Evolutionary conservation across 2,329 filamentous ascomycete species (phyloP), one percentile per base, ranked within the genome.

Genomic region (Metarhizium anisopliae): DNA sequence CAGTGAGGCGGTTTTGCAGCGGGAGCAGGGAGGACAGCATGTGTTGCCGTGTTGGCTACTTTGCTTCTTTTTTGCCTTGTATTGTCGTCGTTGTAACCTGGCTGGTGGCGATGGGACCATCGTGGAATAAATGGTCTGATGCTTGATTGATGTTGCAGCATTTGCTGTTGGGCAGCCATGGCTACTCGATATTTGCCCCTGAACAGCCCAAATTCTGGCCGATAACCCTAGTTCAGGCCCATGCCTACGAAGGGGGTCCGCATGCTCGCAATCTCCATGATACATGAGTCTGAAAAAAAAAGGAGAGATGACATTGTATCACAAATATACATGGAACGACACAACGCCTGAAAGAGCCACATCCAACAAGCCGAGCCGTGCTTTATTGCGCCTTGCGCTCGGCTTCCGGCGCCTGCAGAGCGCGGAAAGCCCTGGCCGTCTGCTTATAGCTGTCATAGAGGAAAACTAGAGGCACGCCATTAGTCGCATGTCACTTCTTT

Each of bases 401-500:
- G 13, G 50, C 42, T 49, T 59, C 56, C 29, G 59, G 58, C 36
- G 63, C 59, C 14, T 61, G 58, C 50, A 69, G 51, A 16, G 61
- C 64, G 10, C 47, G 51, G 53, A 71, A 68, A 1, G 69, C 69
- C 51, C 40, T 58, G 30, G 54, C 50, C 14, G 65, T 64, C 53
- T 68, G 63, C 13, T 43, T 49, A 59, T 63, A 67, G 53, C 69
- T 71, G 56, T 71, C 69, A 47, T 57, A 59, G n/a, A 71, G 55
- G 36, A 71, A 54, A 30, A 66, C 68, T 70, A 57, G 25, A 47
- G 30, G 50, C 49, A 13, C 52, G 16, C 16, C 42, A 25, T 45
- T 45, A 45, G 42, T 16, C 38, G 18, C 42, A 20, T 32, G n/a
- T 13, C 25, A 20, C 30, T 38, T 20, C 30, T 18, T 35, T 20